Evolutionary conservation across 2,329 filamentous ascomycete genomes (phyloP), one percentile per base, ranked within the genome.

Genomic region (Colletotrichum karsti): DNA sequence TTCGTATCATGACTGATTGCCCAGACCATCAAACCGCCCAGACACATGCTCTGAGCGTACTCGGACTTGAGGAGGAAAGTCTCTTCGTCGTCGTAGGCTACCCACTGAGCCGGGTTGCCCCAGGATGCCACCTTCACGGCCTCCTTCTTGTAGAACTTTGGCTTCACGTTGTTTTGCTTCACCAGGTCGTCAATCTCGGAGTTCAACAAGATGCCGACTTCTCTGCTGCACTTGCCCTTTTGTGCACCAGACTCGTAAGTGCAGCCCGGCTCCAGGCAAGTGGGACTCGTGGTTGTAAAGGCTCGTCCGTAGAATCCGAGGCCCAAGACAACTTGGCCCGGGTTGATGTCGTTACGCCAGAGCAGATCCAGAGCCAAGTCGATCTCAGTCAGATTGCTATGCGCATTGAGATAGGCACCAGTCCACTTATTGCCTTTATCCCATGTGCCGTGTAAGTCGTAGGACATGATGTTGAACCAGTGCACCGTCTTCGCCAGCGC

Each of bases 361-460:
- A 88, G 72, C 0, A 87, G 78, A 3, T 85, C 78, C 0, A 86
- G 62, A 0, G 74, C 75, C 0, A 69, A 22, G 2, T 81, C 71
- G 33, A 85, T 83, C 69, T 86, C 83, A 0, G 82, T 84, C 6
- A 85, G 51, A 69, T 87, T 85, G 2, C 48, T 67, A 33, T 67
- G 66, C 7, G 44, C 10, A 33, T 53, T 56, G 6, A 63, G 30
- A 30, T 59, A 54, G 8, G 24, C 28, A 7, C 54, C 61, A 3
- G 30, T 22, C 22, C 12, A 60, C 24, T 46, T 15, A 9, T n/a
- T 77, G 67, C 33, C 41, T 3, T 53, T 28, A 58, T 81, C 78
- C 78, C 78, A 81, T 4, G 70, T 59, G 30, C 65, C 65, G 13
- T 69, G 65, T 2, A 57, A 22, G 41, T 63, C 58, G 28, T 67